Evolutionary conservation across 805 yeast genomes (phyloP), one percentile per base, ranked within the genome.

Genomic region (Lipomyces sp.): DNA sequence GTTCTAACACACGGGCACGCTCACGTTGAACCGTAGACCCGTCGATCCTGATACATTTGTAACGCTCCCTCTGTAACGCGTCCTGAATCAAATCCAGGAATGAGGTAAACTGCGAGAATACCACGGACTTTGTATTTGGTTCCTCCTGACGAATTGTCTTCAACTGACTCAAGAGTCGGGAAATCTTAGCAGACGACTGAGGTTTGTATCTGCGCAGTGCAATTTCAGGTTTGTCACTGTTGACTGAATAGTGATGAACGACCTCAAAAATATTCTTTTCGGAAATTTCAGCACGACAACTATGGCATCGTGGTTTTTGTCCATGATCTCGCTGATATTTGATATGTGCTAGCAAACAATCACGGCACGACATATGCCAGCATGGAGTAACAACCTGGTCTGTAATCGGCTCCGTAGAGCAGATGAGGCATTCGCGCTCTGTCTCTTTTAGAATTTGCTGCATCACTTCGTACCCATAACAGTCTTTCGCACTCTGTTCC

Each of bases 71-170:
- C 3, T 78, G 77, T 2, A 93, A 76, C 69, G 88, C 95, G 24
- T 74, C 75, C 71, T 89, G 89, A 62, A 93, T 85, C 8, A 91
- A 79, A 75, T 92, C 97, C 66, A 93, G 76, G 73, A 86, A 94
- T 0, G 90, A 83, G 0, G 97, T 90, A 73, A 93, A 93, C 72
- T 94, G 98, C 1, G 97, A 92, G 74, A 94, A 94, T 0, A 94
- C 93, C 59, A 94, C 92, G 2, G 90, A 86, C 73, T 90, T 92
- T 65, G 87, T 90, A 15, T 86, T 86, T 0, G 88, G 85, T 7
- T 84, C 81, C 15, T 84, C 85, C 33, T 83, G 85, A 64, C 82
- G 83, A 15, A 89, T 77, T 34, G 77, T 78, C 48, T 84, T 79
- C 18, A 92, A 76, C 73, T 89, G 92, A 3, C 81, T 77, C 4